Evolutionary conservation across 306 rosid species (phyloP), one percentile per base, ranked within the genome.

Genomic region (Cajanus cajan): DNA sequence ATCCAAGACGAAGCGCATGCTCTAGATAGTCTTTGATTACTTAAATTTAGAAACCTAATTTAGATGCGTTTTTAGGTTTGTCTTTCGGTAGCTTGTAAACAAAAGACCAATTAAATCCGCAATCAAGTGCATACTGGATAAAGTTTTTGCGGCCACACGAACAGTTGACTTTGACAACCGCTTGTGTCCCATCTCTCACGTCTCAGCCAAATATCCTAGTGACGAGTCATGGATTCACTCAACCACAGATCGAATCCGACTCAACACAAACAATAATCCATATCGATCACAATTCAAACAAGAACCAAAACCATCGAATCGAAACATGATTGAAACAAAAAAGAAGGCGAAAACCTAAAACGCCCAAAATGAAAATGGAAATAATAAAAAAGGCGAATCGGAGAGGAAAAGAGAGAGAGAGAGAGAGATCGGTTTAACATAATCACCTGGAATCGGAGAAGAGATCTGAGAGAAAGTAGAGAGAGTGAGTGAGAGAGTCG

Each of bases 201-300:
- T n/a, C n/a, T n/a, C n/a, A n/a, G n/a, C 64, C 65, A 44, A 73
- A 63, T 45, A 77, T 62, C 59, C 6, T 33, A 85, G 15, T 37
- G 7, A 66, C 12, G 19, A 40, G 24, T 3, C 19, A 61, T 7
- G 58, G 79, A 82, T 51, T 78, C 82, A 82, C 18, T 73, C 33
- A 71, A 58, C 12, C 71, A 41, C 57, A 71, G 82, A 86, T 83
- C 89, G 87, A 76, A 82, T 72, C 67, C 11, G 44, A 50, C 48
- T 71, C 34, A 76, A 67, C 52, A 64, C 31, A 39, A 72, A 45
- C 73, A 50, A 6, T 16, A 15, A 62, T 80, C 59, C 21, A 76
- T 48, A 76, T 76, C 85, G 51, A 82, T 76, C 75, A 15, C 14
- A 45, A 43, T 80, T 16, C 36, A 77, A 79, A 63, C 41, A 18